Conservation (phyloP, 2,329 filamentous ascomycete species). For the Venturia nashicola region DNA sequence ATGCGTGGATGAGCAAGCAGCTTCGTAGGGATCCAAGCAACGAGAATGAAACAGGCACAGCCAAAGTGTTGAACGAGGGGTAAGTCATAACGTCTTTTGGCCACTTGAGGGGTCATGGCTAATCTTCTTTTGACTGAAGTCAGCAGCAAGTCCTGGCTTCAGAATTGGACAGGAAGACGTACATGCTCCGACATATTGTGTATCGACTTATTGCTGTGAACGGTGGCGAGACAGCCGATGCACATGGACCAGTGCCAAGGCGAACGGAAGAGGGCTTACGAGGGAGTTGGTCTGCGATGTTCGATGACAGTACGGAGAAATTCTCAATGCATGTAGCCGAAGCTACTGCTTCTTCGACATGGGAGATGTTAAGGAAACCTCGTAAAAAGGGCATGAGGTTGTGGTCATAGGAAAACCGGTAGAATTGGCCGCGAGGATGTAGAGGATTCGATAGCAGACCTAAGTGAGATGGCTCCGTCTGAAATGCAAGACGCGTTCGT, state of each 20-base stretch:
- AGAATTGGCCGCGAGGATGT: neutral
- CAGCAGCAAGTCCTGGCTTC: neutral
- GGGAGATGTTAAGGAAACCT: neutral
- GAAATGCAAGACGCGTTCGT: neutral
- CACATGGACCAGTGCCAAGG: neutral
- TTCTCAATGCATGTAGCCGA: neutral
- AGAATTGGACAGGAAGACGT: neutral
- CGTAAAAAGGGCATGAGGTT: neutral
- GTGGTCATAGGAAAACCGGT: neutral
- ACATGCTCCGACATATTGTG: neutral
- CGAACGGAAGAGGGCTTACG: neutral
- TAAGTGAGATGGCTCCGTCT: no score
- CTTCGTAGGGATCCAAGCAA: neutral
- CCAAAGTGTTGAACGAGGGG: neutral
- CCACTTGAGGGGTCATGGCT: neutral
- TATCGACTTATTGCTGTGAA: neutral
- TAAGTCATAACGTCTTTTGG: neutral
- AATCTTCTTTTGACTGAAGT: neutral
- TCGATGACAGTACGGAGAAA: neutral
- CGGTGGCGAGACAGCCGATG: neutral
- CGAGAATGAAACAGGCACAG: neutral
- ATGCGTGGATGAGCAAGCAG: neutral
- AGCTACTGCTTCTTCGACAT: neutral
- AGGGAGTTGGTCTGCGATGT: neutral
- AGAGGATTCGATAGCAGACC: neutral